These are phyloP conservation scores for Tremella mesenterica DNA, from an alignment of 768 basidiomycete genomes.

Conservation along the genomic window DNA sequence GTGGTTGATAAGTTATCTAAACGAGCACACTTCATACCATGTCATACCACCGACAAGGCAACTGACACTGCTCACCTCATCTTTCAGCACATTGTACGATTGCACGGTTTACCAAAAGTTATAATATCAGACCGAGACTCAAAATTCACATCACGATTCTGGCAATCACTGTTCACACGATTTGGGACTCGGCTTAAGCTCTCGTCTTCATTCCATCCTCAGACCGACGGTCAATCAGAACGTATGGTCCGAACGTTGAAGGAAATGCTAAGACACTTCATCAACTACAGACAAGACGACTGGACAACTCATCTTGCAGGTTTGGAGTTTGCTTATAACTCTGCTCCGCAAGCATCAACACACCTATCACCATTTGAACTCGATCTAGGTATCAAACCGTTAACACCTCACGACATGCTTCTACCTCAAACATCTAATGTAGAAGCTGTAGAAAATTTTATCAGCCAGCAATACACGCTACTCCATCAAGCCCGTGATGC, in stretches of 20 bases:
- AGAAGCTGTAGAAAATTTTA: neutral
- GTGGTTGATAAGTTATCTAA: conserved; percentile 47
- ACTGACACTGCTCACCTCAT: conserved; percentile 18
- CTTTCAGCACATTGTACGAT: neutral
- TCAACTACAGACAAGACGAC: neutral
- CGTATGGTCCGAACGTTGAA: neutral
- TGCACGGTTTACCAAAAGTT: conserved; percentile 42
- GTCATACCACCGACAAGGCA: conserved; percentile 24
- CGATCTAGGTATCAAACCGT: neutral
- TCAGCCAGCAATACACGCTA: neutral
- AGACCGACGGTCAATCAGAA: conserved; percentile 41
- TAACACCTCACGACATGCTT: neutral
- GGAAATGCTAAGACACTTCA: neutral
- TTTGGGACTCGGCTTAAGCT: conserved; percentile 42
- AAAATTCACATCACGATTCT: conserved; percentile 48
- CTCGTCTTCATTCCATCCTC: conserved; percentile 48
- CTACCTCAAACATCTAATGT: neutral
- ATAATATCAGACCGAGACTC: conserved; percentile 49
- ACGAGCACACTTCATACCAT: conserved; percentile 46
- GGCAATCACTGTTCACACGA: conserved; percentile 43
- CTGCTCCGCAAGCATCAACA: neutral
- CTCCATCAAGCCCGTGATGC: neutral
- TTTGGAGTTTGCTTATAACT: neutral
- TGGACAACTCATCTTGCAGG: neutral
- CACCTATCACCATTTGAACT: neutral